Percentiles rank a stretch among this genome's conserved stretches.
These are phyloP conservation scores for Scheffersomyces illinoinensis DNA, from an alignment of 1,139 yeast genomes.

Conservation along the genomic window DNA sequence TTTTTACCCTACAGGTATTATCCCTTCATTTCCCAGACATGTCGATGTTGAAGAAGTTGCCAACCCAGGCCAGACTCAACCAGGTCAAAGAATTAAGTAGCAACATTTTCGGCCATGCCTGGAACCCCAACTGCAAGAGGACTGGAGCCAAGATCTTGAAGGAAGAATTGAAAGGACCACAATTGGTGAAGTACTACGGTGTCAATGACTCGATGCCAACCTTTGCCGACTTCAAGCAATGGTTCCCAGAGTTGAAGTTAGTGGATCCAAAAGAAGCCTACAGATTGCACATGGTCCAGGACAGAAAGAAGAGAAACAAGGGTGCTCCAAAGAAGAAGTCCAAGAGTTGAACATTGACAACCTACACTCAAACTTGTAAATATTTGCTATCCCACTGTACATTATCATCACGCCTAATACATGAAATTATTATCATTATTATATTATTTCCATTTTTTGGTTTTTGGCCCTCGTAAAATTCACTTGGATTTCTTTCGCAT, in stretches of 20 bases:
- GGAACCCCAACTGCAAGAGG: constrained; percentile 67
- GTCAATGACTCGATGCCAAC: constrained; percentile 64
- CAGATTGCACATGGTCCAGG: constrained; percentile 62
- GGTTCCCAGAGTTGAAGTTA: constrained; percentile 61
- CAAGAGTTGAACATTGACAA: constrained; percentile 3
- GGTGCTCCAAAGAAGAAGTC: constrained; percentile 85
- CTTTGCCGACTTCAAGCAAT: constrained; percentile 56
- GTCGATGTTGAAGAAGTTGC: constrained; percentile 19
- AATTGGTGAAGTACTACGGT: constrained; percentile 74
- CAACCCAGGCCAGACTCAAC: constrained; percentile 47
- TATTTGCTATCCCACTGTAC: neutral
- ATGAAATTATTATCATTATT: neutral
- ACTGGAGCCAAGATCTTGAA: constrained; percentile 78
- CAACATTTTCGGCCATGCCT: constrained; percentile 51
- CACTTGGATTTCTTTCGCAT: constrained; percentile 17
- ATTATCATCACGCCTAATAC: neutral
- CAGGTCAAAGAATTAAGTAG: constrained; percentile 60
- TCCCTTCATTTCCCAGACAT: neutral
- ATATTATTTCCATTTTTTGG: neutral
- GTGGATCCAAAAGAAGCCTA: constrained; percentile 75
- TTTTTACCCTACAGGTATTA: too few relatives aligned
- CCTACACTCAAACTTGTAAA: neutral
- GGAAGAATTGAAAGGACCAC: constrained; percentile 75
- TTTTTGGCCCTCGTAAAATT: neutral
- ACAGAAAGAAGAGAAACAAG: constrained; percentile 83